Evolutionary conservation across 257 asterid species (phyloP).

Genomic region (Capsicum baccatum): DNA sequence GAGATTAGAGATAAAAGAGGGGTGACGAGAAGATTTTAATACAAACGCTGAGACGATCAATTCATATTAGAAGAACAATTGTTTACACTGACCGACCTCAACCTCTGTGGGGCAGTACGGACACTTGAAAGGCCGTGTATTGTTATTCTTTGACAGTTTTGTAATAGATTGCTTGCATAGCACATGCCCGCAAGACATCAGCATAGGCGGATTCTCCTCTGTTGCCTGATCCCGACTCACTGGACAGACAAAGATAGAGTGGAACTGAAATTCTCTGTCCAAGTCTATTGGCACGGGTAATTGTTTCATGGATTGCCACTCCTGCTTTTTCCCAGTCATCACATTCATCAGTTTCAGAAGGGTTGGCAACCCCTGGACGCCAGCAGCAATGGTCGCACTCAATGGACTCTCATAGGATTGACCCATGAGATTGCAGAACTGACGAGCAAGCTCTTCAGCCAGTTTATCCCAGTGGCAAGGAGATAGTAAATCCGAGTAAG

Average conservation of each 20-base stretch:
- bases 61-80: conserved; percentile 61
- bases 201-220: conserved; percentile 92
- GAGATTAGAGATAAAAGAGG: not conserved
- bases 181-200: conserved; percentile 88
- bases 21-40: conserved; percentile 10
- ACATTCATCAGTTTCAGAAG: conserved; percentile 84
- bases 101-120: conserved; percentile 93
- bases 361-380: conserved; percentile 85
- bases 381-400: conserved; percentile 79
- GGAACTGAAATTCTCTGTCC: conserved; percentile 85
- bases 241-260: conserved; percentile 85
- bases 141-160: conserved; percentile 79
- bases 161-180: conserved; percentile 88
- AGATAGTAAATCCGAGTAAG: conserved; percentile 72
- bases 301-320: conserved; percentile 93
- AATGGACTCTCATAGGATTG: conserved; percentile 78
- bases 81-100: conserved; percentile 86
- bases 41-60: conserved; percentile 26
- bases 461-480: conserved; percentile 70
- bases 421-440: conserved; percentile 81
- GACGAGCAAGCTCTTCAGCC: conserved; percentile 67
- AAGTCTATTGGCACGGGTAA: conserved; percentile 86
- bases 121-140: conserved; percentile 85
- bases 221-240: conserved; percentile 91
- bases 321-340: conserved; percentile 77